Base-by-base conservation (phyloP, 179 eudicot genomes). In the Beta corolliflora region DNA sequence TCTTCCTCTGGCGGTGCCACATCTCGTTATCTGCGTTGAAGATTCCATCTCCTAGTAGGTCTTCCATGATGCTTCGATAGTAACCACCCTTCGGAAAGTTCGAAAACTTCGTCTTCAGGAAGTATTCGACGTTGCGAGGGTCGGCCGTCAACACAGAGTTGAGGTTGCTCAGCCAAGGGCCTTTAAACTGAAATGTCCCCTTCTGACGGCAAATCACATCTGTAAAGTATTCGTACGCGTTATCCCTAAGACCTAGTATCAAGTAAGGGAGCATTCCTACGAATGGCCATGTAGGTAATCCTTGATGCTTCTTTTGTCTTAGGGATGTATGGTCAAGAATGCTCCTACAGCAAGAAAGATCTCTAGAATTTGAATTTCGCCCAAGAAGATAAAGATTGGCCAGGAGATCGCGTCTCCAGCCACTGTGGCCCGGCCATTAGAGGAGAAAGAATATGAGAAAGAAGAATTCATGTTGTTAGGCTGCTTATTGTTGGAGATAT, bases 201-300 rank as follows among this genome's bases (percentile, higher is more conserved):
- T 88, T 91, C 53, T 87, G 91, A 6, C 85, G 81, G 61, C 63
- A 45, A 4, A 92, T 87, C 19, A 92, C 79, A 0, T 64, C 79
- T 0, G 95, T 82, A 19, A 95, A 86, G 97, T 95, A 95, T 23
- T 94, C 98, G 52, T 95, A 95, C 79, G 92, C 46, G 81, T 95
- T 81, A 0, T 60, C 70, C 11, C 77, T 85, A 18, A 95, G 78
- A 19, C 93, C 98, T 2, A 81, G 10, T 45, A 92, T 31, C 79
- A 95, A 83, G 1, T 98, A 95, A 2, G 99, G 99, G 50, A 95
- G 74, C 99, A 95, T 95, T 13, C 99, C 99, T 8, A 95, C 79
- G 0, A 95, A 55, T 1, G 99, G 99, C 98, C 98, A 95, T 60
- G 79, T 89, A 0, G 98, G 92, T 25, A 95, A 87, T 55, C 99